Evolutionary conservation across 2,329 filamentous ascomycete species (phyloP), one percentile per base, ranked within the genome.

Genomic region (Corynespora cassiicola): DNA sequence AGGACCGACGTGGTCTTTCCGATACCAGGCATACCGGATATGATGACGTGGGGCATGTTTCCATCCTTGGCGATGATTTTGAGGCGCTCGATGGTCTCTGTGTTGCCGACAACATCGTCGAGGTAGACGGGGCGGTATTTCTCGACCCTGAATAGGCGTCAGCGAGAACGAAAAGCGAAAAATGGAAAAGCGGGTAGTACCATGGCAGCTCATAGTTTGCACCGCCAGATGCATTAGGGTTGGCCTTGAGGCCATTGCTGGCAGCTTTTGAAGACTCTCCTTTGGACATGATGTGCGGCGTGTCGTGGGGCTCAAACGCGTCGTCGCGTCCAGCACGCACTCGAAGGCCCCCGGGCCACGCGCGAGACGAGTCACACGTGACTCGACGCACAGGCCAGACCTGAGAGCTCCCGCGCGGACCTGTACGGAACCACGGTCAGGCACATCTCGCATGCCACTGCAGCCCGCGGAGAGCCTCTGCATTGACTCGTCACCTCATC

Each of bases 11-110:
- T 97, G 4, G 94, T 99, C 77, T 99, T 99, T 70, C 94, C 94
- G 62, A 97, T 99, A 63, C 94, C 94, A 14, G 94, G 94, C 90
- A 96, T 97, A 44, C 94, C 94, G n/a, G 90, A 96, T 61, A 99
- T 97, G 71, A 99, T 97, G 62, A 99, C 84, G 72, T 99, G 94
- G 2, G 94, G 94, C 91, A 99, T 96, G 73, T 99, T 99, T 57
- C 94, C 94, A 74, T 97, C 94, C 70, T 91, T 94, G 30, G 94
- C 91, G 58, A 99, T 97, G 61, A 99, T 97, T 68, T 97, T 97
- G 58, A 99, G 77, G 38, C 94, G 87, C 70, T 97, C 92, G 58
- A 99, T 90, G 1, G 94, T 99, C 69, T 99, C 94, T 14, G 89
- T 95, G 71, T 99, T 99, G 63, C 94, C 94, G 37, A 99, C 94